Percentiles rank a stretch among this genome's conserved stretches.
Conservation (phyloP, 257 asterid genomes). For the Craterostigma plantagineum region DNA sequence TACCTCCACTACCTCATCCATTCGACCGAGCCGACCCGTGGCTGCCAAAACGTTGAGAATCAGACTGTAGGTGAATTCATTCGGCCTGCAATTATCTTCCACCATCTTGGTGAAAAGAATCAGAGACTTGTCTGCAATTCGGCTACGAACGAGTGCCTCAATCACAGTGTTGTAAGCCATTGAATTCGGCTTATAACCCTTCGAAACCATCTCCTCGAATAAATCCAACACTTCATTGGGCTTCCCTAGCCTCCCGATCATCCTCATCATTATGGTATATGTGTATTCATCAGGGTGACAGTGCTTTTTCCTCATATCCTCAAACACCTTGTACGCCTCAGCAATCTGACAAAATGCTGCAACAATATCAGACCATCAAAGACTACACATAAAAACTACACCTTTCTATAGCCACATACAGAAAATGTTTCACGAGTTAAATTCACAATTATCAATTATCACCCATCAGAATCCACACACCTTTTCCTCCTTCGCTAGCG, state of each 20-base stretch:
- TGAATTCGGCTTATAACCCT: constrained; percentile 54
- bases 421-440: too few species aligned
- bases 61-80: constrained; percentile 71
- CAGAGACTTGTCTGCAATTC: constrained; percentile 46
- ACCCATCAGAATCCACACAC: constrained; percentile 13
- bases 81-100: constrained; percentile 70
- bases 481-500: constrained; percentile 68
- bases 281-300: constrained; percentile 80
- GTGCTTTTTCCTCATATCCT: constrained; percentile 67
- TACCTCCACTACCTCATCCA: constrained; percentile 63
- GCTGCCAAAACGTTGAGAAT: constrained; percentile 48
- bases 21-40: constrained; percentile 63
- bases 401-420: too few species aligned
- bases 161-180: constrained; percentile 74
- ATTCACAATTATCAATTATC: too few species aligned
- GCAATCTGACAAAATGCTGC: constrained; percentile 69
- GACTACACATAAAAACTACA: constrained; percentile 3
- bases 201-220: constrained; percentile 67
- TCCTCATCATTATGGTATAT: constrained; percentile 65
- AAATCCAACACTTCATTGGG: constrained; percentile 44
- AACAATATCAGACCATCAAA: constrained; percentile 50
- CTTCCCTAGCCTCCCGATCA: constrained; percentile 59
- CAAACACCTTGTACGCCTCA: constrained; percentile 41
- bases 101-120: constrained; percentile 71
- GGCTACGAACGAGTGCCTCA: constrained; percentile 54